phyloP scores from a whole-genome alignment of 164 flowering plant species.

The Paratinospora sagittata region DNA sequence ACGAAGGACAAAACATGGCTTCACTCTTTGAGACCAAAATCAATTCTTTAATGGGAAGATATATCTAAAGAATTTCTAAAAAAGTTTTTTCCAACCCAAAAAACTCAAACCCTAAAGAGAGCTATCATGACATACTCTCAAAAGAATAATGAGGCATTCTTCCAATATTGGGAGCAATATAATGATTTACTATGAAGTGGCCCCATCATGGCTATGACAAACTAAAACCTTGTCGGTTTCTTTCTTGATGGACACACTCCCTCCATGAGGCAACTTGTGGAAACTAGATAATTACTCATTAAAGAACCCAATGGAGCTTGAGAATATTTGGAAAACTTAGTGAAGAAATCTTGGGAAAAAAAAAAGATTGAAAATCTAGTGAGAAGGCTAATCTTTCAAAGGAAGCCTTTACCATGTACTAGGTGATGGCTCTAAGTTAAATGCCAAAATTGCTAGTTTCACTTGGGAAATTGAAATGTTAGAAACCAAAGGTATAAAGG shows the following conservation, averaged over 20 bases:
- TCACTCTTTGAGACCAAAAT: no score
- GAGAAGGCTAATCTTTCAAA: not conserved
- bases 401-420: not conserved
- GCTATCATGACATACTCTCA: not conserved
- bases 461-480: not conserved
- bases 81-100: not conserved
- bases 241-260: slow-evolving; percentile 1
- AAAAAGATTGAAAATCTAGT: not conserved
- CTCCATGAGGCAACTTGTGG: slow-evolving; percentile 4
- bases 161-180: slow-evolving; percentile 3
- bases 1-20: not conserved
- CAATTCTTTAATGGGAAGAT: not conserved
- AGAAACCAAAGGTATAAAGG: not conserved
- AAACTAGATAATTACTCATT: slow-evolving; percentile 5
- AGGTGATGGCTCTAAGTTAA: not conserved
- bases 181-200: slow-evolving; percentile 4
- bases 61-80: not conserved
- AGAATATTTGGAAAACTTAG: not conserved
- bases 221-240: not conserved
- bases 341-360: slow-evolving; percentile 8
- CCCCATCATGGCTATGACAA: slow-evolving; percentile 1
- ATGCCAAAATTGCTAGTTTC: not conserved
- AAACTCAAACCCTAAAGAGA: slow-evolving; percentile 6
- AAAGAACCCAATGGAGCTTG: slow-evolving; percentile 5
- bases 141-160: slow-evolving; percentile 6